Base-by-base conservation (phyloP, 2,329 filamentous ascomycete species). In the Aspergillus fumigatus region DNA sequence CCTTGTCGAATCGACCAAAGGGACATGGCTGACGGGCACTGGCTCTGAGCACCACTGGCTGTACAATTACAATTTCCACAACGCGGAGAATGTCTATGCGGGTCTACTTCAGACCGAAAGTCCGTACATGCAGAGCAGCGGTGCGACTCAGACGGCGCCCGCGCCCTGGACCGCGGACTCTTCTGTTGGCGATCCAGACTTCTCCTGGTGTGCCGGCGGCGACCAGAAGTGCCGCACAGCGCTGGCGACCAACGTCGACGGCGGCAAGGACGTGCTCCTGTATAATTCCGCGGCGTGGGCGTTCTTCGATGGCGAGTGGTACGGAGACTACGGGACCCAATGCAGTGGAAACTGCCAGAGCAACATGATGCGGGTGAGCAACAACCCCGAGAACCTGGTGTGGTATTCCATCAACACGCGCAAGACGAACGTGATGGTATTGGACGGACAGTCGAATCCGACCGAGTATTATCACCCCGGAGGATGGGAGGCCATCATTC, bases 1-100 rank as follows among this genome's bases (percentile, higher is more conserved):
- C 25, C 67, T 78, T 1, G 64, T 77, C 38, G 76, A 79, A 61
- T 68, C 75, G 1, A 72, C 70, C 32, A 65, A 70, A 3, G 73
- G 72, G 0, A 75, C 74, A 35, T 80, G 78, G 78, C 68, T 80
- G 2, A 74, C 74, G 21, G 79, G 78, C 21, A 78, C 75, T 0
- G 73, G 74, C 0, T 77, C 73, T 3, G 79, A 81, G 61, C 79
- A 81, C 67, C 70, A 75, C 54, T 73, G 74, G 59, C 66, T 80
- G 2, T 81, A 81, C 63, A 72, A 79, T 56, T 81, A 80, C 63
- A 77, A 79, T 53, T 72, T 80, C 63, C 67, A 75, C 60, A 66
- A 72, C 21, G 73, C 76, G 0, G 56, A 68, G 41, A 76, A 78
- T 48, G 67, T 80, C 25, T 80, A 74, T 57, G 68, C 71, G 4